phyloP scores from a whole-genome alignment of 306 rosid genomes.

The Corylus americana region DNA sequence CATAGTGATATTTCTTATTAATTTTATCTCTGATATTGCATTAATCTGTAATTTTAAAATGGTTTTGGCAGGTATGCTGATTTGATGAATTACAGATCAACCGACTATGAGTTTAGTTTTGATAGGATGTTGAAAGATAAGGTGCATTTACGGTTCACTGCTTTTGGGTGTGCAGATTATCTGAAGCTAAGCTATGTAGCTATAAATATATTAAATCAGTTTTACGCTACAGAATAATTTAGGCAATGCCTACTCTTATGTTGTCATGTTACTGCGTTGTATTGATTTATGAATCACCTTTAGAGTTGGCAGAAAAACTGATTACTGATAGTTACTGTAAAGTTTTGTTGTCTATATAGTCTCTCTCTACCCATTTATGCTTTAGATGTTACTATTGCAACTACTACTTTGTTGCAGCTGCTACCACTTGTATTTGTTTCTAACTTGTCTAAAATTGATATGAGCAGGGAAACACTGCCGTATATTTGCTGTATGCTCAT shows the following conservation, averaged over 20 bases:
- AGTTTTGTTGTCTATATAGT: not conserved
- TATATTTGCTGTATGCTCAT: slow-evolving; percentile 92
- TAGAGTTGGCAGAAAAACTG: not conserved
- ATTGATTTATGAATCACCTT: not conserved
- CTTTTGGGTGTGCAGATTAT: slow-evolving; percentile 12
- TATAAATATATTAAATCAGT: slow-evolving; percentile 16
- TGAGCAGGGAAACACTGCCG: slow-evolving; percentile 92
- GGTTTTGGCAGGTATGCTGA: slow-evolving; percentile 87
- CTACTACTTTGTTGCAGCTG: not conserved
- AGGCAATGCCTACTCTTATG: not conserved
- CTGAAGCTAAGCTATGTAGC: slow-evolving; percentile 12
- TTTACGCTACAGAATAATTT: not conserved
- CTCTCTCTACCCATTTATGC: not conserved
- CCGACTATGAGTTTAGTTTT: slow-evolving; percentile 87
- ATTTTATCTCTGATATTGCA: not conserved
- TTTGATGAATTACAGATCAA: slow-evolving; percentile 81
- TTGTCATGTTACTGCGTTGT: not conserved
- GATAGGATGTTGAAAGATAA: slow-evolving; percentile 94
- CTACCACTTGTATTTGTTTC: slow-evolving; percentile 12
- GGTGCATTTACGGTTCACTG: slow-evolving; percentile 44
- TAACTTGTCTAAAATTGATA: slow-evolving; percentile 14
- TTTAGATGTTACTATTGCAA: not conserved
- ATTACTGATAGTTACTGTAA: not conserved
- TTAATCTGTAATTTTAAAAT: not conserved
- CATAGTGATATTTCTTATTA: not conserved